Evolutionary conservation across 1,284 basidiomycete species (phyloP).

Genomic region (Trichosporon faecale): DNA sequence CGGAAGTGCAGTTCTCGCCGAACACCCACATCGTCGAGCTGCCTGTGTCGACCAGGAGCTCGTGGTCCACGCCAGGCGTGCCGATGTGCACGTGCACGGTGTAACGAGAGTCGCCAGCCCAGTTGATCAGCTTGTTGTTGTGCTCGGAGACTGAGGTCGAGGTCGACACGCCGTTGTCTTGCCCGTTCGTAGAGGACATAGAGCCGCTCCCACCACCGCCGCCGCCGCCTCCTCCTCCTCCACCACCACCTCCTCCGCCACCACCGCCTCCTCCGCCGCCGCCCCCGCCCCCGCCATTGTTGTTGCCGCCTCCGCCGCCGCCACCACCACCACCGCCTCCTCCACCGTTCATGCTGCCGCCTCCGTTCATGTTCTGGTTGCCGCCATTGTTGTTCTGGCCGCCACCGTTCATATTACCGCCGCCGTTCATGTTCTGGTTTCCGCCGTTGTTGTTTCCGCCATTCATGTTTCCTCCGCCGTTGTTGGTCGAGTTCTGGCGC

Average conservation of each 20-base stretch:
- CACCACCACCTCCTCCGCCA: background rate
- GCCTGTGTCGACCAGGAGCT: slow-evolving; percentile 4
- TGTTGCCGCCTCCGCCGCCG: background rate
- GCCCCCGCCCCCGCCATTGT: background rate
- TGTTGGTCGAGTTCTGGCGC: slow-evolving; percentile 1
- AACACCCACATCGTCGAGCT: slow-evolving; percentile 3
- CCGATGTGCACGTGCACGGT: slow-evolving; percentile 1
- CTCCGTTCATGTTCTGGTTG: too few relatives aligned
- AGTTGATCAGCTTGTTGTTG: background rate
- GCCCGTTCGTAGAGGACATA: background rate
- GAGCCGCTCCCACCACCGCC: background rate
- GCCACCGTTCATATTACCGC: background rate
- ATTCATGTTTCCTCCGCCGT: too few relatives aligned
- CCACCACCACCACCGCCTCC: background rate
- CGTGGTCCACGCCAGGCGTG: background rate
- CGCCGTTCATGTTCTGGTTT: background rate
- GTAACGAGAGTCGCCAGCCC: background rate
- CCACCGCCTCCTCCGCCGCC: background rate
- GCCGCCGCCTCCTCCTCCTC: background rate
- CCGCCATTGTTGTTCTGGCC: too few relatives aligned
- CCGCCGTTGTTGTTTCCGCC: background rate
- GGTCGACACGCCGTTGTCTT: background rate
- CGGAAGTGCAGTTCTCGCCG: slow-evolving; percentile 8
- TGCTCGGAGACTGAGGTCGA: background rate
- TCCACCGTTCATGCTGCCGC: background rate